Base-by-base conservation (phyloP, 2,329 filamentous ascomycete species). In the Fusarium nodosum region DNA sequence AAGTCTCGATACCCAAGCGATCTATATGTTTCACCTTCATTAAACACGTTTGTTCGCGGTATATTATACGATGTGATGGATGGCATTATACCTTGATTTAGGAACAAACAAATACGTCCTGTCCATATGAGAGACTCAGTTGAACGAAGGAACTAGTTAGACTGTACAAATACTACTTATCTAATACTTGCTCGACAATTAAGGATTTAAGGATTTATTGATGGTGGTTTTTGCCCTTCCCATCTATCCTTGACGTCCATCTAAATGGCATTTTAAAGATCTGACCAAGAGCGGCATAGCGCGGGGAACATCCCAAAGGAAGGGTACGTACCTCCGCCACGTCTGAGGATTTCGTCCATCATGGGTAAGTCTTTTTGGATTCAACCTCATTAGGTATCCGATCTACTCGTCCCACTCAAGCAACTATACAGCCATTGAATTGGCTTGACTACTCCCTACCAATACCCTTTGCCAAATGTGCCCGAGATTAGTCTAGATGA, bases 401-500 rank as follows among this genome's bases (percentile, higher is more conserved):
- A 45, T 54, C 47, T 47, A 12, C 42, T 28, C 41, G 39, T 55
- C 26, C 61, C 65, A 39, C 52, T 20, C 30, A 57, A 51, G 20
- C 31, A 15, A 38, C 24, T n/a, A 52, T 47, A 38, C 45, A 52
- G 58, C 63, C 53, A 52, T 54, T 66, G 38, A 51, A 56, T 39
- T 41, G 60, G 46, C 52, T 53, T 20, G 31, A 51, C 24, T 22
- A 55, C 16, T 18, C n/a, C 9, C 18, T 62, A 53, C 26, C 18
- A 24, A 47, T n/a, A 0, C 11, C 31, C 16, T 41, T 53, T 52
- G 58, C 71, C 72, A 72, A 64, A 74, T 74, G 72, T 62, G 56
- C 72, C 47, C 57, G 41, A 58, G 41, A 50, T 67, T 60, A 66
- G 46, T 65, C 61, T 74, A 73, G 66, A 81, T 81, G 79, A 80